A percentile compares a stretch with the other conserved stretches of the same genome.
Evolutionary conservation across 441 rosid genomes (phyloP).

Genomic region (Croton laevigatus): DNA sequence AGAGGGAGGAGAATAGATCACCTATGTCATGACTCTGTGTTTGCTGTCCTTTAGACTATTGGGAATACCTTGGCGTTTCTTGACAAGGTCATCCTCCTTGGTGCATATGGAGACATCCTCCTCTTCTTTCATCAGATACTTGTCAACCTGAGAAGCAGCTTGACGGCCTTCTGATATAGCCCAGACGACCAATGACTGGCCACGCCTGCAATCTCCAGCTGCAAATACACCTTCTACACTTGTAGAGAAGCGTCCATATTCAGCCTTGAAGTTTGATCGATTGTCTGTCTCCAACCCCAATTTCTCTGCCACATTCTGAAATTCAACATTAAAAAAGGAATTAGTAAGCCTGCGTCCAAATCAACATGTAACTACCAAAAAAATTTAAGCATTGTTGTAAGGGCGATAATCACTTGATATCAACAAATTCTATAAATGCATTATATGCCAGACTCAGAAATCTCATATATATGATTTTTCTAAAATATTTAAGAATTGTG

Average conservation of each 20-base stretch:
- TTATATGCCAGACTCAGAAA: too few relatives aligned
- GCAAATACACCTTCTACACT: constrained; percentile 92
- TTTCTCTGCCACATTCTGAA: constrained; percentile 85
- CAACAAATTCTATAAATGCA: too few relatives aligned
- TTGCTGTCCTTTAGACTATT: constrained; percentile 42
- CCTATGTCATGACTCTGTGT: constrained; percentile 43
- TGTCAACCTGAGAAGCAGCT: constrained; percentile 92
- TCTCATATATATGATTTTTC: neutral
- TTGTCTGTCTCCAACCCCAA: constrained; percentile 81
- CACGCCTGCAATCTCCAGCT: constrained; percentile 98
- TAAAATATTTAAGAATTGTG: neutral
- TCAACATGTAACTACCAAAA: neutral
- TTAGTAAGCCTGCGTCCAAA: neutral
- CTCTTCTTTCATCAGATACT: constrained; percentile 45
- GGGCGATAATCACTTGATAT: neutral
- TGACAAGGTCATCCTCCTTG: constrained; percentile 25
- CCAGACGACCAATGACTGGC: constrained; percentile 99
- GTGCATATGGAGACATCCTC: constrained; percentile 20
- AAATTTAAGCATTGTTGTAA: neutral
- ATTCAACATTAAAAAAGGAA: neutral
- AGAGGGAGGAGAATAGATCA: constrained; percentile 3
- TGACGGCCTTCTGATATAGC: constrained; percentile 99
- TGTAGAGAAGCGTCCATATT: constrained; percentile 90
- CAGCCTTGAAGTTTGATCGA: constrained; percentile 93
- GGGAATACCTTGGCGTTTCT: constrained; percentile 27